Conservation (phyloP, 805 yeast genomes). For the Cyberlindnera japonica region DNA sequence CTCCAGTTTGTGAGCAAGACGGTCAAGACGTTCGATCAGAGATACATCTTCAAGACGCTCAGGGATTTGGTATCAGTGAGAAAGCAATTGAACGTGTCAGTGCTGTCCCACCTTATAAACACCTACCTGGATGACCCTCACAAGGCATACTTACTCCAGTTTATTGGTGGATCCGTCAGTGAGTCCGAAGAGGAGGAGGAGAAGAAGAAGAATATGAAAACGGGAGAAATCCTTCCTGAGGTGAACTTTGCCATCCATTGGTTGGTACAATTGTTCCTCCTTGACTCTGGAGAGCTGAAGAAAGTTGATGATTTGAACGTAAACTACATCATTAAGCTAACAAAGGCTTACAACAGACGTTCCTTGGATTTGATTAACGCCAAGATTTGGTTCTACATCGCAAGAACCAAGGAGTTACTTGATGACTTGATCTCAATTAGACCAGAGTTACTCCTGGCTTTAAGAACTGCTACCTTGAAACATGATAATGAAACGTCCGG, state of each 20-base stretch:
- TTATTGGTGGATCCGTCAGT: constrained; percentile 35
- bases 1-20: constrained; percentile 46
- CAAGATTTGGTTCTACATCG: constrained; percentile 88
- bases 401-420: constrained; percentile 69
- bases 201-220: too few species aligned
- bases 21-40: constrained; percentile 72
- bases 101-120: constrained; percentile 53
- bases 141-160: constrained; percentile 39
- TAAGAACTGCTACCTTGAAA: constrained; percentile 85
- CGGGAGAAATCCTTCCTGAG: constrained; percentile 63
- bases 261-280: constrained; percentile 69
- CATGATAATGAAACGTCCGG: constrained; percentile 93
- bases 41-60: constrained; percentile 80
- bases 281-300: constrained; percentile 54
- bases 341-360: constrained; percentile 70
- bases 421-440: constrained; percentile 54
- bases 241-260: constrained; percentile 76
- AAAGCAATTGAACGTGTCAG: constrained; percentile 51
- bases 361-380: constrained; percentile 84
- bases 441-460: constrained; percentile 63
- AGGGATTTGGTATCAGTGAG: constrained; percentile 79
- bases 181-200: constrained; percentile 22
- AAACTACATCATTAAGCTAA: constrained; percentile 41
- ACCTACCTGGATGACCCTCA: constrained; percentile 50
- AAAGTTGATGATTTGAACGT: constrained; percentile 52